phyloP scores from a whole-genome alignment of 2,329 filamentous ascomycete genomes.

The Ophiocordyceps camponoti-rufipedis region DNA sequence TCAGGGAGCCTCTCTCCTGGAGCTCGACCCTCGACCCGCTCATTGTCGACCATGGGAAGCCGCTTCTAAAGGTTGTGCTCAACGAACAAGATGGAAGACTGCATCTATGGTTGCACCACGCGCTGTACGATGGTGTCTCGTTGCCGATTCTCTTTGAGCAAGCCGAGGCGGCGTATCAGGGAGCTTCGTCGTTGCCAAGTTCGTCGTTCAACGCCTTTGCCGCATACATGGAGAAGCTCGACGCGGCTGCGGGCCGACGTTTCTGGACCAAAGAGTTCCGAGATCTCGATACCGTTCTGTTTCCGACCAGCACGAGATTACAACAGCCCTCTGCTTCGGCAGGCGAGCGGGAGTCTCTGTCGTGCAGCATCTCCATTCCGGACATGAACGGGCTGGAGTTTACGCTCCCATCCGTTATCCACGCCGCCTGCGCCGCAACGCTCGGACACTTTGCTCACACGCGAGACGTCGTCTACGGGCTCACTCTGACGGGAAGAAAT shows the following conservation, averaged over 20 bases:
- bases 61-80: conserved; percentile 1
- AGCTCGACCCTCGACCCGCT: background rate
- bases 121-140: conserved; percentile 18
- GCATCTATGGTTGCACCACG: conserved; percentile 16
- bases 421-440: conserved; percentile 2
- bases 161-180: conserved; percentile 7
- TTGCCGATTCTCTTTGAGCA: conserved; percentile 11
- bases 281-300: background rate
- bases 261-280: conserved; percentile 1
- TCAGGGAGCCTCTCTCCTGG: conserved; percentile 3
- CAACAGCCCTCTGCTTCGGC: background rate
- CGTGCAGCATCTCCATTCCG: background rate
- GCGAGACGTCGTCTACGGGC: conserved; percentile 3
- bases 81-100: background rate
- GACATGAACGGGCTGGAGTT: conserved; percentile 13
- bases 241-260: background rate
- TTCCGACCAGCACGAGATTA: background rate
- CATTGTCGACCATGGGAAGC: background rate
- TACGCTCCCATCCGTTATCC: conserved; percentile 13
- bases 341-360: background rate
- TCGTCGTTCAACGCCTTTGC: conserved; percentile 2
- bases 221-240: conserved; percentile 1
- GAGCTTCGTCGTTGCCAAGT: background rate
- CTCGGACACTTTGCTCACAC: conserved; percentile 1
- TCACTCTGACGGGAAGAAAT: conserved; percentile 3